These are phyloP conservation scores for Calycina marina DNA, from an alignment of 2,329 filamentous ascomycete species.

Conservation along the genomic window DNA sequence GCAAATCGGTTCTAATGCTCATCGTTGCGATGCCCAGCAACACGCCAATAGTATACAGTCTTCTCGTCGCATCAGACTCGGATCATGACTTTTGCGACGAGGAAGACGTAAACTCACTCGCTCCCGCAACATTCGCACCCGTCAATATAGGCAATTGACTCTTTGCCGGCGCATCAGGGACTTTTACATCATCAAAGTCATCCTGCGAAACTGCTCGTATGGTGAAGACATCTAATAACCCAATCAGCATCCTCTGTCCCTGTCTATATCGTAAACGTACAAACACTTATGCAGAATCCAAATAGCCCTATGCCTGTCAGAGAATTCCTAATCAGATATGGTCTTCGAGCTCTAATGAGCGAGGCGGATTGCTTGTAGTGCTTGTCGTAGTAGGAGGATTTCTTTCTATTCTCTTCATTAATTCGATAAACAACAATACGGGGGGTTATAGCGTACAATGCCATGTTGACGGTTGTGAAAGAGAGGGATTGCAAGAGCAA, in stretches of 20 bases:
- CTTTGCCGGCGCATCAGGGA: conserved; percentile 47
- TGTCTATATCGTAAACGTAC: conserved; percentile 39
- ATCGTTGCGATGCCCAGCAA: too few relatives aligned
- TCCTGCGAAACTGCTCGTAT: conserved; percentile 86
- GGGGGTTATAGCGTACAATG: conserved; percentile 12
- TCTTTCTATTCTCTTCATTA: conserved; percentile 36
- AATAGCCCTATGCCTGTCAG: conserved; percentile 65
- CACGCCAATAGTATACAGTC: too few relatives aligned
- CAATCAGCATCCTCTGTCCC: background rate
- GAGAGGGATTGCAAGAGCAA: too few relatives aligned
- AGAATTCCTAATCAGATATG: conserved; percentile 83
- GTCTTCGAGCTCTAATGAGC: conserved; percentile 78
- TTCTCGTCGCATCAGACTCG: too few relatives aligned
- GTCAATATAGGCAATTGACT: conserved; percentile 12
- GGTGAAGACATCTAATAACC: conserved; percentile 45
- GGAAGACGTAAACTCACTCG: too few relatives aligned
- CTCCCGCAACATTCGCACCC: too few relatives aligned
- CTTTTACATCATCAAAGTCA: conserved; percentile 88
- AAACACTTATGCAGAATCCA: conserved; percentile 67
- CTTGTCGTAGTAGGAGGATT: conserved; percentile 85
- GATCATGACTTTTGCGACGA: too few relatives aligned
- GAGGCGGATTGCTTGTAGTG: conserved; percentile 75
- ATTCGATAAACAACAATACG: background rate
- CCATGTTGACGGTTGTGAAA: conserved; percentile 20
- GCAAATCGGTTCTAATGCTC: too few relatives aligned